A percentile compares a stretch with the other conserved stretches of the same genome.
Conservation (phyloP, 352 stramenopile genomes). For the Phytophthora quininea region DNA sequence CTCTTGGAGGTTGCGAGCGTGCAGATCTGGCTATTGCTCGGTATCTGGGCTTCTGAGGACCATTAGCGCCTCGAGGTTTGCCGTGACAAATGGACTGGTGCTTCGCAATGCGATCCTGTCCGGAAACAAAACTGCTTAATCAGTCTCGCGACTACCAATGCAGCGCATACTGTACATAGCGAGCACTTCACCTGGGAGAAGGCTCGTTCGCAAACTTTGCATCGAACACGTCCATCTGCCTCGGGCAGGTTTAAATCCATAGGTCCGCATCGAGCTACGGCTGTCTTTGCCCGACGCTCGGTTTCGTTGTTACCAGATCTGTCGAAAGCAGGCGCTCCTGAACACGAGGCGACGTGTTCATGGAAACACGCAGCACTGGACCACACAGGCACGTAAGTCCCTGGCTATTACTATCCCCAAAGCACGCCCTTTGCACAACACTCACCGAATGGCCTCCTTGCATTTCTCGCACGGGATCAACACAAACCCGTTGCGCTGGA, state of each 20-base stretch:
- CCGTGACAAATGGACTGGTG: conserved; percentile 68
- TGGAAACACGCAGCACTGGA: conserved; percentile 37
- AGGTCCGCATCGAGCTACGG: background rate
- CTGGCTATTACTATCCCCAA: background rate
- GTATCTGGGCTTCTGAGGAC: background rate
- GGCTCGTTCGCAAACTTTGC: conserved; percentile 54
- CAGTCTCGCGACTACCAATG: background rate
- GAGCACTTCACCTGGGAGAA: conserved; percentile 39
- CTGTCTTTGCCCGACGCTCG: background rate
- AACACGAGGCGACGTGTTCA: conserved; percentile 28
- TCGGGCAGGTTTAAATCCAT: conserved; percentile 51
- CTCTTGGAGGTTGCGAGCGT: background rate
- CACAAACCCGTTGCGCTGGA: conserved; percentile 61
- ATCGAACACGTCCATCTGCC: conserved; percentile 59
- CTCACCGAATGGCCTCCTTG: conserved; percentile 36
- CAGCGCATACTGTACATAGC: background rate
- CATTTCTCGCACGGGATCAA: conserved; percentile 55
- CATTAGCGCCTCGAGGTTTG: conserved; percentile 16
- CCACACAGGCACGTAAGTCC: background rate
- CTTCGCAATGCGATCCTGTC: conserved; percentile 65
- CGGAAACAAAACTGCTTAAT: no score
- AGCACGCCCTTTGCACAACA: background rate
- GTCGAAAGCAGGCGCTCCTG: conserved; percentile 3
- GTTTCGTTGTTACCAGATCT: background rate
- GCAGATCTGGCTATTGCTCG: background rate